A percentile compares a stretch with the other conserved stretches of the same genome.
Conservation (phyloP, 73 alveolate genomes). For the Paramecium primaurelia region DNA sequence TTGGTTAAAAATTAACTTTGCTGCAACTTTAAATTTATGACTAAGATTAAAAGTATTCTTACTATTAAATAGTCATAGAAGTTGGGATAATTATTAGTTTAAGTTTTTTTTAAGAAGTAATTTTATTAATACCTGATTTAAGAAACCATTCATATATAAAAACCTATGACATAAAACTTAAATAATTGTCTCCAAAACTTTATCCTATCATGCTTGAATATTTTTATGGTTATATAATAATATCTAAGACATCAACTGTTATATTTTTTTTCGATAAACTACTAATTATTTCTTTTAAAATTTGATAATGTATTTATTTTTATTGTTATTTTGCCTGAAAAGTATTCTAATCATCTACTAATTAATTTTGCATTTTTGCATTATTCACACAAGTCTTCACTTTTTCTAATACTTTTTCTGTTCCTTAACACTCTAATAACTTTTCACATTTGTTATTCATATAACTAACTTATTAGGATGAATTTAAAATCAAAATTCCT, state of each 20-base stretch:
- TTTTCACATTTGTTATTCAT: background rate
- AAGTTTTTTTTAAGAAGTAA: background rate
- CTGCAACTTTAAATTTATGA: background rate
- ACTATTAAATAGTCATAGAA: background rate
- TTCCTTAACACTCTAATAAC: background rate
- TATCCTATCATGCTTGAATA: background rate
- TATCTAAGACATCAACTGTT: background rate
- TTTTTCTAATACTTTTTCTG: background rate
- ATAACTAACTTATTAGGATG: background rate
- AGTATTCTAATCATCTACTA: background rate
- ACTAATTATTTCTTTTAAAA: background rate
- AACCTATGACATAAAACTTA: background rate
- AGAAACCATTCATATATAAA: background rate
- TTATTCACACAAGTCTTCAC: background rate
- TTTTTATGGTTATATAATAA: background rate
- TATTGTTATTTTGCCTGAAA: background rate
- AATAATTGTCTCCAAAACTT: background rate
- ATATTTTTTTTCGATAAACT: background rate
- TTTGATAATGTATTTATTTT: background rate
- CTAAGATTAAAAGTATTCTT: background rate
- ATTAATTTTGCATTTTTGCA: background rate
- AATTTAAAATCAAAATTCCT: background rate
- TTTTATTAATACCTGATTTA: background rate
- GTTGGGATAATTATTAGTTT: background rate
- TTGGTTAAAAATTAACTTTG: background rate